Conservation (phyloP, 1,284 basidiomycete species). For the Sanghuangporus sanghuang region DNA sequence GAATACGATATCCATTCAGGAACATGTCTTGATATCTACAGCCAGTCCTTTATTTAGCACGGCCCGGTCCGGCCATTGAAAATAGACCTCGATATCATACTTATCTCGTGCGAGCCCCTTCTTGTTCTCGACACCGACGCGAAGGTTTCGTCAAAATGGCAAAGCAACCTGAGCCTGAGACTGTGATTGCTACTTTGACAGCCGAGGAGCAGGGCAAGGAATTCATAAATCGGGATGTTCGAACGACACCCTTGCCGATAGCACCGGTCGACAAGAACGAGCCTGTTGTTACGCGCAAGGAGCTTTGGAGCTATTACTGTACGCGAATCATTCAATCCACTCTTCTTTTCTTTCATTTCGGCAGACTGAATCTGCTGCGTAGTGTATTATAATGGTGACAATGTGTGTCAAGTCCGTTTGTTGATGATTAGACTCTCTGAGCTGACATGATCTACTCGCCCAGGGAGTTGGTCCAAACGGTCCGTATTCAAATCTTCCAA, state of each 20-base stretch:
- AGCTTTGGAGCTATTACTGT: constrained; percentile 75
- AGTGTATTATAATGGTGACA: constrained; percentile 24
- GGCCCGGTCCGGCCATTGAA: not conserved
- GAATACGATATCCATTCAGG: not conserved
- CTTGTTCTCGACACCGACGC: not conserved
- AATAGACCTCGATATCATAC: not conserved
- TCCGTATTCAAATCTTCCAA: not conserved
- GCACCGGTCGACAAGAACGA: constrained; percentile 35
- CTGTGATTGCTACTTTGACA: not conserved
- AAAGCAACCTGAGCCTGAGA: constrained; percentile 10
- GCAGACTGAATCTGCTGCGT: not conserved
- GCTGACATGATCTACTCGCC: not conserved
- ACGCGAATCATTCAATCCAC: constrained; percentile 21
- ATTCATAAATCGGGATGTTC: not conserved
- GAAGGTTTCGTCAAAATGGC: not conserved
- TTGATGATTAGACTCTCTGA: not conserved
- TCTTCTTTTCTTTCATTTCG: constrained; percentile 23
- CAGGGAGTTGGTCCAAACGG: constrained; percentile 25
- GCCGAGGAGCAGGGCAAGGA: not conserved
- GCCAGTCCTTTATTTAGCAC: not conserved
- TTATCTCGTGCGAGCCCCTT: not conserved
- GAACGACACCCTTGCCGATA: not conserved
- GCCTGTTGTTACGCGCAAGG: constrained; percentile 52
- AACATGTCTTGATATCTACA: not conserved
- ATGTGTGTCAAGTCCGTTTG: constrained; percentile 9